Evolutionary conservation across 2,329 filamentous ascomycete genomes (phyloP).

Genomic region (Zarea fungicola): DNA sequence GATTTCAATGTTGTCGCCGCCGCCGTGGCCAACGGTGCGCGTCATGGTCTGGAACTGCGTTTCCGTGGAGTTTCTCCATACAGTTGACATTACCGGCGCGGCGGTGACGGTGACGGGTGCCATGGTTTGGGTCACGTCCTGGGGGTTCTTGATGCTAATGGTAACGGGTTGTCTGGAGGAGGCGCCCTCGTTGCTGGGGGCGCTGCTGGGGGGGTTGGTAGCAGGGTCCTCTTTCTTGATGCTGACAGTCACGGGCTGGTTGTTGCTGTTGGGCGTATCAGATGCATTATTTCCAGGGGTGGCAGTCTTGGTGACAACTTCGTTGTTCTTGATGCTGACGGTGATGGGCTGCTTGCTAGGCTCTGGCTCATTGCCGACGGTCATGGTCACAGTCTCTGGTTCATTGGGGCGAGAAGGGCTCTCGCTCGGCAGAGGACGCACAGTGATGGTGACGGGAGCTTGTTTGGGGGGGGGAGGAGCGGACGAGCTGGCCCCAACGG

Average conservation of each 20-base stretch:
- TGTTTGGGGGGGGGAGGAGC: neutral
- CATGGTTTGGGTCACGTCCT: neutral
- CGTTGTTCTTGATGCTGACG: neutral
- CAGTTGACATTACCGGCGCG: conserved; percentile 16
- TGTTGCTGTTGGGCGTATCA: too few relatives aligned
- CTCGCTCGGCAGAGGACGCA: neutral
- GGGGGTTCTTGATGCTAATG: too few relatives aligned
- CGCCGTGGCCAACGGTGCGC: conserved; percentile 20
- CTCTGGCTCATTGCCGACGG: neutral
- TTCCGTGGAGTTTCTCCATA: conserved; percentile 15
- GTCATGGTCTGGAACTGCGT: conserved; percentile 21
- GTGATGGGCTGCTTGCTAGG: neutral
- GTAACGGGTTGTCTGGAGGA: too few relatives aligned
- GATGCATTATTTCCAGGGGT: too few relatives aligned
- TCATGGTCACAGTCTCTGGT: neutral
- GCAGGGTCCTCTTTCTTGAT: too few relatives aligned
- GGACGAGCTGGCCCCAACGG: neutral
- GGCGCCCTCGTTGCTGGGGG: too few relatives aligned
- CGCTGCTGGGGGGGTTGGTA: too few relatives aligned
- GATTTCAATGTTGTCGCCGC: conserved; percentile 25
- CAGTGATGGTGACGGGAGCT: neutral
- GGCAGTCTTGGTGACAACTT: too few relatives aligned
- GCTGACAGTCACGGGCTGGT: too few relatives aligned
- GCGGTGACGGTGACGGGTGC: conserved; percentile 21
- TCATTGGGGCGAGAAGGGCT: neutral